Conservation (phyloP, 495 filamentous ascomycete species). For the Hyaloscypha bicolor region DNA sequence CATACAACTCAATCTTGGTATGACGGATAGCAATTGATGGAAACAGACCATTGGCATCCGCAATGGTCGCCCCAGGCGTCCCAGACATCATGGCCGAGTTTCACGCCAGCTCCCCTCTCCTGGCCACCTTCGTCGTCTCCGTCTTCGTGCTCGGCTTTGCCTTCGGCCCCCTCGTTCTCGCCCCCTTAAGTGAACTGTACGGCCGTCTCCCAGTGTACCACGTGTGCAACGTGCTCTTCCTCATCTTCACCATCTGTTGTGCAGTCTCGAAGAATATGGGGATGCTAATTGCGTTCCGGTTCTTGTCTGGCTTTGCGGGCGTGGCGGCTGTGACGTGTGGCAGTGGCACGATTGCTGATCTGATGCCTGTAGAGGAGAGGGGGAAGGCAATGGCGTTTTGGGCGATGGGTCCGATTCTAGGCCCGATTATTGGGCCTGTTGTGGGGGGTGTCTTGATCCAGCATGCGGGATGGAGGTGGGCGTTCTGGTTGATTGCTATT, state of each 20-base stretch:
- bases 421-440: constrained; percentile 33
- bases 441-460: constrained; percentile 54
- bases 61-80: constrained; percentile 40
- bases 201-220: constrained; percentile 61
- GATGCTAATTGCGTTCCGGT: constrained; percentile 40
- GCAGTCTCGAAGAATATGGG: constrained; percentile 53
- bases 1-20: too few relatives aligned
- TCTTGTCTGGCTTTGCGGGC: constrained; percentile 8
- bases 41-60: constrained; percentile 52
- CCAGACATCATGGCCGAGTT: constrained; percentile 38
- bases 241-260: constrained; percentile 61
- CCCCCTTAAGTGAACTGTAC: constrained; percentile 65
- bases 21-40: not conserved
- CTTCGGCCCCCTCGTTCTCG: constrained; percentile 59
- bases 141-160: constrained; percentile 78
- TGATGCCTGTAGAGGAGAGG: constrained; percentile 9
- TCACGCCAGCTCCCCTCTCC: constrained; percentile 35
- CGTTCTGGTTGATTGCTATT: constrained; percentile 59
- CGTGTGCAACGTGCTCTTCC: constrained; percentile 51
- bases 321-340: constrained; percentile 10
- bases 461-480: constrained; percentile 66
- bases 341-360: constrained; percentile 16
- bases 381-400: constrained; percentile 11
- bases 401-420: constrained; percentile 9
- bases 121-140: constrained; percentile 49